These are phyloP conservation scores for Fomitopsis serialis DNA, from an alignment of 768 basidiomycete species.

Conservation along the genomic window DNA sequence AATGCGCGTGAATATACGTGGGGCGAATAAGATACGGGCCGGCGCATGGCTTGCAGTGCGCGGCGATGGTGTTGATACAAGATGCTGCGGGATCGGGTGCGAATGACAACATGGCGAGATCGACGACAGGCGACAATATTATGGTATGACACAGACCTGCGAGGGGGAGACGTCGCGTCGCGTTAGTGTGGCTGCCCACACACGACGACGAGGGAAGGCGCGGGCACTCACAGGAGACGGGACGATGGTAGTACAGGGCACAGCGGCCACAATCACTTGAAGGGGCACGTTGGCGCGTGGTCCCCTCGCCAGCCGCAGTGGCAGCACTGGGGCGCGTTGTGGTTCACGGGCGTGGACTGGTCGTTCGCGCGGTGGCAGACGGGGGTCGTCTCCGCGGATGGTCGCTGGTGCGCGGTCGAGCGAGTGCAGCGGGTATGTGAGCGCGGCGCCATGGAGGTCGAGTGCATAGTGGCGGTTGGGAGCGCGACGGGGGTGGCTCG, in stretches of 20 bases:
- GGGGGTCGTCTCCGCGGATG: conserved; percentile 17
- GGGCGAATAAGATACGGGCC: conserved; percentile 12
- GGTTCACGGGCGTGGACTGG: conserved; percentile 33
- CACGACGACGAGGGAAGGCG: not conserved
- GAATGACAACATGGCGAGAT: conserved; percentile 13
- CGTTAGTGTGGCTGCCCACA: conserved; percentile 4
- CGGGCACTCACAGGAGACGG: conserved; percentile 5
- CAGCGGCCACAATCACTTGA: conserved; percentile 39
- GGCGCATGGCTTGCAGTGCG: conserved; percentile 8
- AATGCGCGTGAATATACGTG: conserved; percentile 11
- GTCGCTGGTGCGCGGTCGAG: conserved; percentile 18
- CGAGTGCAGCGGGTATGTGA: conserved; percentile 6
- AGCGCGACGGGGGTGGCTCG: conserved; percentile 3
- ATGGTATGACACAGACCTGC: conserved; percentile 10
- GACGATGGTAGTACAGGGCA: conserved; percentile 1
- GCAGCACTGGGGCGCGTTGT: conserved; percentile 71
- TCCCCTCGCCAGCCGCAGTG: conserved; percentile 69
- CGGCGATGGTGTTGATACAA: conserved; percentile 22
- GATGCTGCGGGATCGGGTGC: conserved; percentile 18
- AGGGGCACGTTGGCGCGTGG: conserved; percentile 57
- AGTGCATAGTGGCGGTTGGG: conserved; percentile 1
- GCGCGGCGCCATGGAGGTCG: conserved; percentile 5
- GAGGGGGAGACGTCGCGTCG: not conserved
- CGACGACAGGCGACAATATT: conserved; percentile 11
- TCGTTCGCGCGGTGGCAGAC: conserved; percentile 21